These are phyloP conservation scores for Samsoniella hepiali DNA, from an alignment of 2,329 filamentous ascomycete genomes.

Conservation along the genomic window DNA sequence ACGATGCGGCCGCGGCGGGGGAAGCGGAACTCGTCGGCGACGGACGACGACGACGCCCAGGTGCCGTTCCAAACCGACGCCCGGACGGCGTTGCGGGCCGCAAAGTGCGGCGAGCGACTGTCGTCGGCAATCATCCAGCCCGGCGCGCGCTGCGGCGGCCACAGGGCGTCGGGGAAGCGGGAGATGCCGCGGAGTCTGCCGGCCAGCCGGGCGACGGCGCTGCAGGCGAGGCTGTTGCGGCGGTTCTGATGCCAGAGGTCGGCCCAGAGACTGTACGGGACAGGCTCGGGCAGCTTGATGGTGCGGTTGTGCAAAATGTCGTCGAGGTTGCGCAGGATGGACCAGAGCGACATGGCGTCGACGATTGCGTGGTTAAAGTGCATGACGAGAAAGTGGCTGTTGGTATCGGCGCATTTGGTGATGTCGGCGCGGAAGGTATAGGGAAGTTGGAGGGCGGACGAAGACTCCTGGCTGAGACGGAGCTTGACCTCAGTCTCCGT, in stretches of 20 bases:
- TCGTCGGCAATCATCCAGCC: conserved; percentile 35
- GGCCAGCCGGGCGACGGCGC: conserved; percentile 31
- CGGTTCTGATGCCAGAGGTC: conserved; percentile 33
- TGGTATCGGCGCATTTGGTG: conserved; percentile 23
- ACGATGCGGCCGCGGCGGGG: conserved; percentile 32
- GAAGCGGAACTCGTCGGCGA: conserved; percentile 29
- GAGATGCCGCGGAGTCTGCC: conserved; percentile 35
- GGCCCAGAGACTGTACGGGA: conserved; percentile 31
- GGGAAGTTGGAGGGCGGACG: conserved; percentile 20
- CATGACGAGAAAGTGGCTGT: conserved; percentile 26
- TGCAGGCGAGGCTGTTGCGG: conserved; percentile 28
- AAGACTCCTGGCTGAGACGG: conserved; percentile 21
- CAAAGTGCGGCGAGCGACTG: conserved; percentile 19
- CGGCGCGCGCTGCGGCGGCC: conserved; percentile 33
- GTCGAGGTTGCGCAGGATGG: conserved; percentile 34
- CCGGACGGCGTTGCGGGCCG: background rate
- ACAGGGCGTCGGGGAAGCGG: conserved; percentile 30
- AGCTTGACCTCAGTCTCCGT: conserved; percentile 25
- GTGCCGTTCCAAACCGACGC: conserved; percentile 25
- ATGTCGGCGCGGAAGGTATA: conserved; percentile 33
- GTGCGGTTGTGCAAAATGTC: conserved; percentile 26
- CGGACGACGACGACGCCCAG: conserved; percentile 33
- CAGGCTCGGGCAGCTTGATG: conserved; percentile 22
- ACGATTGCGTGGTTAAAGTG: conserved; percentile 36
- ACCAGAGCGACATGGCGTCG: conserved; percentile 33